phyloP scores from a whole-genome alignment of 139 green algal genomes.

The Raphidocelis subcapitata region DNA sequence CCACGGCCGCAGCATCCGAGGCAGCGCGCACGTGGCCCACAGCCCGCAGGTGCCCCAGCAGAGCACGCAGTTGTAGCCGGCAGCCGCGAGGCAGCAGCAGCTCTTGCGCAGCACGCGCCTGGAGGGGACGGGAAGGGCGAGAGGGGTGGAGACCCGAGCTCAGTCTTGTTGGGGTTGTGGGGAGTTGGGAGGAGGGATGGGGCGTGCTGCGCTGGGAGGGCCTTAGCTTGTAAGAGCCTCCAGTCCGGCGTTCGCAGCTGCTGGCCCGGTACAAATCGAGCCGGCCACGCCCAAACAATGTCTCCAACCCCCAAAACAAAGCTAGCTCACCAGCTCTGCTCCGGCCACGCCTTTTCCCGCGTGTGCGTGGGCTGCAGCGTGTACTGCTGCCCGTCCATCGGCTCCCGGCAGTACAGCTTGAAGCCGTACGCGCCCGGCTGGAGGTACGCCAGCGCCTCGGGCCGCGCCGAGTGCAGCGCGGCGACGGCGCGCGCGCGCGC shows the following conservation, averaged over 20 bases:
- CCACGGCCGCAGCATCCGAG: neutral
- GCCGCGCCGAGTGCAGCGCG: constrained; percentile 13
- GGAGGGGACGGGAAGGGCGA: no score
- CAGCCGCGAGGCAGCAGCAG: constrained; percentile 13
- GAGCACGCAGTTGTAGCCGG: constrained; percentile 8
- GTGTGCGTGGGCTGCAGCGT: constrained; percentile 16
- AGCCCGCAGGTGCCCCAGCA: neutral
- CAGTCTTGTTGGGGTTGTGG: no score
- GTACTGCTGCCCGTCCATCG: neutral
- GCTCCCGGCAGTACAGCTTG: neutral
- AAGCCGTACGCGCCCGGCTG: constrained; percentile 6
- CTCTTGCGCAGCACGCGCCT: constrained; percentile 11
- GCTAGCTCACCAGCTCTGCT: constrained; percentile 16
- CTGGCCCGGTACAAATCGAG: no score
- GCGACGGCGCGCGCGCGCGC: constrained; percentile 5
- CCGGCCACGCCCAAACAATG: no score
- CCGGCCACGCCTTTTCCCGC: constrained; percentile 20
- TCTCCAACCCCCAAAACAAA: no score
- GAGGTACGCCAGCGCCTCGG: constrained; percentile 18
- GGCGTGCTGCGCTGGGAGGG: no score
- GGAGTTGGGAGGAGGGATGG: no score
- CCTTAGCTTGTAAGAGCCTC: no score
- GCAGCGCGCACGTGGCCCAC: neutral
- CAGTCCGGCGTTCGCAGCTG: no score
- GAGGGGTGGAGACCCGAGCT: no score